Base-by-base conservation (phyloP, 306 rosid species). In the Sindora glabra region DNA sequence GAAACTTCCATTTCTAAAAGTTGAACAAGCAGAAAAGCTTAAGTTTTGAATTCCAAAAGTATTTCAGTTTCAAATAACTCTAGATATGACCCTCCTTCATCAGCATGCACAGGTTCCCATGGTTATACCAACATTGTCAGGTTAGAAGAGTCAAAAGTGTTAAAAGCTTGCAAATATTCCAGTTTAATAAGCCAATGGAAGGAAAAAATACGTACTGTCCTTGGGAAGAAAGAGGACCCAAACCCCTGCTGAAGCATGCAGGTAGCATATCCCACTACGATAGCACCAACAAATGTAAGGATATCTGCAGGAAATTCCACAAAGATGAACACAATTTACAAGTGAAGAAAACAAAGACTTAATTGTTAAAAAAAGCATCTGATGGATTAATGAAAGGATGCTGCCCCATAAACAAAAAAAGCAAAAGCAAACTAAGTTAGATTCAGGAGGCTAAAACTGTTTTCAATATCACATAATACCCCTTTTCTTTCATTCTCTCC, bases 241-340 rank as follows among this genome's bases (percentile, higher is more conserved):
- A 78, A 77, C 48, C 99, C 99, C 75, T 83, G 96, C 76, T 86
- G 90, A 73, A 92, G 84, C 76, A 86, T 78, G 81, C 90, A 89
- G 25, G 94, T 86, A 36, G 85, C 95, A 68, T 92, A 92, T 55
- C 96, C 99, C 29, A 82, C 67, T 54, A 92, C 42, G 65, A 89
- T 77, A 32, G 96, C 95, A 50, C 95, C 99, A 38, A 92, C 67
- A 63, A 89, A 89, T 76, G 87, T 82, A 32, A 89, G 90, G 73
- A 88, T 59, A 76, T 92, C 99, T 92, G 90, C 81, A 80, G 66
- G 69, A 83, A 65, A 56, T 39, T 49, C 26, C 65, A 55, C 27
- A 26, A 59, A 33, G 36, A 24, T 61, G 13, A 49, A 36, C 47
- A 45, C 52, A 63, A 46, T 46, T 50, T 24, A 47, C 36, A n/a